Percentiles rank a stretch among this genome's conserved stretches.
These are phyloP conservation scores for Epichloe hybrida DNA, from an alignment of 2,329 filamentous ascomycete species.

Conservation along the genomic window DNA sequence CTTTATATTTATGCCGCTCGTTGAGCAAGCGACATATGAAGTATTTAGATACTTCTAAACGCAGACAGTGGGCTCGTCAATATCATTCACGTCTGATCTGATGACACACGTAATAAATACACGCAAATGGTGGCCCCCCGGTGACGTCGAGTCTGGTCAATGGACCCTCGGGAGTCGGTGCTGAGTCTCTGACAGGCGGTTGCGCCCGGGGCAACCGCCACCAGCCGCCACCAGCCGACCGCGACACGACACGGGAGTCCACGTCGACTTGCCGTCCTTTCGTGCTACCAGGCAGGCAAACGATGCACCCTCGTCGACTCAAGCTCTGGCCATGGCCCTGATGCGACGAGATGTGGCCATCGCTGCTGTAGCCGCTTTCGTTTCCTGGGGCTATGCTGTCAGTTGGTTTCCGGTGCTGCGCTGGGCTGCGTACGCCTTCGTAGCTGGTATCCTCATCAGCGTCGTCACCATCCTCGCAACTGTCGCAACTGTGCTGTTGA, in stretches of 20 bases:
- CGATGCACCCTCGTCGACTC: constrained; percentile 18
- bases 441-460: constrained; percentile 50
- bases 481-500: constrained; percentile 40
- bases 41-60: background rate
- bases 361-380: constrained; percentile 55
- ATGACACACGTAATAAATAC: too few relatives aligned
- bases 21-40: background rate
- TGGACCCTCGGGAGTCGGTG: background rate
- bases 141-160: background rate
- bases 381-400: constrained; percentile 78
- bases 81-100: background rate
- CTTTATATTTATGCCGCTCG: too few relatives aligned
- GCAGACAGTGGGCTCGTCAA: background rate
- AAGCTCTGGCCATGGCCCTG: constrained; percentile 46
- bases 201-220: background rate
- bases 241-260: too few relatives aligned
- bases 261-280: background rate
- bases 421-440: constrained; percentile 75
- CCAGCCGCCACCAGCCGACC: background rate
- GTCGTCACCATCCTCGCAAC: constrained; percentile 39
- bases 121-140: background rate
- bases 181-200: too few relatives aligned
- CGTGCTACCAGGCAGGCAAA: constrained; percentile 8
- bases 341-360: constrained; percentile 59
- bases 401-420: constrained; percentile 73